These are phyloP conservation scores for Trametes cubensis DNA, from an alignment of 768 basidiomycete species.

Conservation along the genomic window DNA sequence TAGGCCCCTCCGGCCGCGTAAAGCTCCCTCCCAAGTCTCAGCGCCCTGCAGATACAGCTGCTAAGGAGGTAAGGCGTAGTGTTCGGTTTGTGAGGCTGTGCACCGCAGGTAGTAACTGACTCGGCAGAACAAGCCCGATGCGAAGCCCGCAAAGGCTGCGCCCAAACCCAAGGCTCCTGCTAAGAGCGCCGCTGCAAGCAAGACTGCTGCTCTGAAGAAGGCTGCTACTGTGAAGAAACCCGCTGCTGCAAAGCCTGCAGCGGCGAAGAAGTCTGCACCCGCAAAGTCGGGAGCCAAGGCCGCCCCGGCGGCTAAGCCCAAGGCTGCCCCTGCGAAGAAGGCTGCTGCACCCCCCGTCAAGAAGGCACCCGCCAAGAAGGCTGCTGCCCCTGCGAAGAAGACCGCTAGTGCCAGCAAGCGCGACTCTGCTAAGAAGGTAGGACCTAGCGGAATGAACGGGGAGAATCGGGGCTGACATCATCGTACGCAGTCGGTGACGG, in stretches of 20 bases:
- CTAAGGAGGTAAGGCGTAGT: constrained; percentile 55
- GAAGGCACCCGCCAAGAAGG: constrained; percentile 38
- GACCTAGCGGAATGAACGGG: neutral
- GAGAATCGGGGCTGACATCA: neutral
- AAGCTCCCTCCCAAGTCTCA: constrained; percentile 69
- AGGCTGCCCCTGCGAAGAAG: constrained; percentile 36
- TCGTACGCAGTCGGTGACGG: constrained; percentile 21
- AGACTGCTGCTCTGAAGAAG: constrained; percentile 46
- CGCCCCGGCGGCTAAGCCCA: constrained; percentile 25
- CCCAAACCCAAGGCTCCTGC: constrained; percentile 35
- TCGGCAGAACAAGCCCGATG: constrained; percentile 39
- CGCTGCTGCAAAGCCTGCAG: constrained; percentile 38
- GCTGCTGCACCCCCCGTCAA: constrained; percentile 31
- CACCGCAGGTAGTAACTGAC: constrained; percentile 23
- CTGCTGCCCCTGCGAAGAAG: constrained; percentile 43
- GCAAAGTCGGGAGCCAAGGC: constrained; percentile 28
- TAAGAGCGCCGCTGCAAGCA: constrained; percentile 31
- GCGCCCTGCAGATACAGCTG: constrained; percentile 42
- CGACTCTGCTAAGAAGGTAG: constrained; percentile 66
- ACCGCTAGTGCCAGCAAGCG: constrained; percentile 45
- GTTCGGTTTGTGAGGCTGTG: constrained; percentile 25
- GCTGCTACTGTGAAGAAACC: constrained; percentile 45
- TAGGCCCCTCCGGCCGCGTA: constrained; percentile 55
- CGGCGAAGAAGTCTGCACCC: constrained; percentile 32
- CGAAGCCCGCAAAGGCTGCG: constrained; percentile 32